Conservation (phyloP, 306 rosid species). For the Acacia confusa region DNA sequence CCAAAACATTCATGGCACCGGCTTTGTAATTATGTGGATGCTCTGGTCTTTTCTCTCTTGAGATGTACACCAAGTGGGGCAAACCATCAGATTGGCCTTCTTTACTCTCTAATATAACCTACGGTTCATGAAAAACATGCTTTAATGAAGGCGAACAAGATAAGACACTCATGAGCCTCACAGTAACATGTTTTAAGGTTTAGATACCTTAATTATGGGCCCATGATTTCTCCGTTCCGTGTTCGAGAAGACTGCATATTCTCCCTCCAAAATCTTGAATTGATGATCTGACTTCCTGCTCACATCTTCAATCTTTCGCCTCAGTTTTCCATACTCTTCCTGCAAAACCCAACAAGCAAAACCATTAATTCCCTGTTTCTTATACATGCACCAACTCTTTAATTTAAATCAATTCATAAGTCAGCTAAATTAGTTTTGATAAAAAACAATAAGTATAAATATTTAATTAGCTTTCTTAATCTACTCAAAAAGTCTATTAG, state of each 20-base stretch:
- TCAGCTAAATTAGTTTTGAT: too few species aligned
- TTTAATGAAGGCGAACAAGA: too few species aligned
- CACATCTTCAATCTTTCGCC: slow-evolving; percentile 40
- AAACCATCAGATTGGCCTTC: slow-evolving; percentile 21
- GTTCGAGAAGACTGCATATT: slow-evolving; percentile 42
- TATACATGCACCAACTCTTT: too few species aligned
- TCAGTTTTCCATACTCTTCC: slow-evolving; percentile 55
- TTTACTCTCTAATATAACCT: slow-evolving; percentile 64
- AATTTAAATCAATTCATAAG: too few species aligned
- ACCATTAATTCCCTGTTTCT: too few species aligned
- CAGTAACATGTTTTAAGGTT: neutral
- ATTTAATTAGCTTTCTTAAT: too few species aligned
- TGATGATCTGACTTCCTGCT: neutral
- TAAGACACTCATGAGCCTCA: neutral
- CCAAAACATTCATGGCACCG: slow-evolving; percentile 83
- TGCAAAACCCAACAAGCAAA: slow-evolving; percentile 19
- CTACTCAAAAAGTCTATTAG: too few species aligned
- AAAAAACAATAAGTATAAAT: too few species aligned
- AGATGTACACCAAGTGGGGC: slow-evolving; percentile 58
- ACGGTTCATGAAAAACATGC: neutral
- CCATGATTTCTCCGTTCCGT: slow-evolving; percentile 45
- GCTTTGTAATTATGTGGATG: slow-evolving; percentile 70
- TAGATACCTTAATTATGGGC: slow-evolving; percentile 60
- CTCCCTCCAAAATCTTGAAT: slow-evolving; percentile 1
- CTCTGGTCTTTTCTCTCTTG: slow-evolving; percentile 57